phyloP scores from a whole-genome alignment of 352 stramenopile genomes.

The Globisporangium nodosum region DNA sequence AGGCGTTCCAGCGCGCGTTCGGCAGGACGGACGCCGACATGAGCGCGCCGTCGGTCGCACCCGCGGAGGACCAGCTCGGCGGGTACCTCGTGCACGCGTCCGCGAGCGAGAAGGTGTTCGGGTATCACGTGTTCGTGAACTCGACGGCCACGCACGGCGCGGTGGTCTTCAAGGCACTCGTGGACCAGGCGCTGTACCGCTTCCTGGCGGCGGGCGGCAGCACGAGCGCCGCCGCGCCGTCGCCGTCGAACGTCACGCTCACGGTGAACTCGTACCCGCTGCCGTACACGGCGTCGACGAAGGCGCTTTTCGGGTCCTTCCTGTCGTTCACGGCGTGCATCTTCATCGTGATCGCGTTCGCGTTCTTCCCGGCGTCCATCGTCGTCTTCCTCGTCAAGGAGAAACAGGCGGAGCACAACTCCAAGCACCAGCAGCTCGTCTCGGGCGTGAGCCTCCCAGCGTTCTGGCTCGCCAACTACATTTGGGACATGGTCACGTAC shows the following conservation, averaged over 20 bases:
- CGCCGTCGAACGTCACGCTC: constrained; percentile 19
- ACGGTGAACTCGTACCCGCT: constrained; percentile 45
- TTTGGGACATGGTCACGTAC: constrained; percentile 91
- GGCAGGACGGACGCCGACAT: constrained; percentile 50
- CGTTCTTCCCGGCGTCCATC: constrained; percentile 88
- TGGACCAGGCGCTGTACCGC: constrained; percentile 47
- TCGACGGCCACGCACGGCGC: constrained; percentile 36
- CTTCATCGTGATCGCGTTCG: constrained; percentile 88
- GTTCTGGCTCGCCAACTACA: constrained; percentile 95
- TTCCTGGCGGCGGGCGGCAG: constrained; percentile 43
- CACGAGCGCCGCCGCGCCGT: background rate
- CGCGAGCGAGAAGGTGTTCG: constrained; percentile 22
- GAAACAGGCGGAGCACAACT: constrained; percentile 82
- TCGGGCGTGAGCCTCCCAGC: constrained; percentile 88
- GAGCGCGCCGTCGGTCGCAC: constrained; percentile 48
- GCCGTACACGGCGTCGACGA: constrained; percentile 35
- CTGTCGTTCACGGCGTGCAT: constrained; percentile 69
- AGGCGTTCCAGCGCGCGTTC: constrained; percentile 14
- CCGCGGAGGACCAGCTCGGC: constrained; percentile 30
- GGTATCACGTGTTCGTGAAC: constrained; percentile 53
- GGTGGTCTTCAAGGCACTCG: constrained; percentile 45
- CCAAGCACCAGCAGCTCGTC: constrained; percentile 95
- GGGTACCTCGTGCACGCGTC: constrained; percentile 32
- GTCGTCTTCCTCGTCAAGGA: constrained; percentile 95
- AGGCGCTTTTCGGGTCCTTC: constrained; percentile 40